phyloP scores from a whole-genome alignment of 192 early-diverging fungal genomes.

The Polychytrium aggregatum region DNA sequence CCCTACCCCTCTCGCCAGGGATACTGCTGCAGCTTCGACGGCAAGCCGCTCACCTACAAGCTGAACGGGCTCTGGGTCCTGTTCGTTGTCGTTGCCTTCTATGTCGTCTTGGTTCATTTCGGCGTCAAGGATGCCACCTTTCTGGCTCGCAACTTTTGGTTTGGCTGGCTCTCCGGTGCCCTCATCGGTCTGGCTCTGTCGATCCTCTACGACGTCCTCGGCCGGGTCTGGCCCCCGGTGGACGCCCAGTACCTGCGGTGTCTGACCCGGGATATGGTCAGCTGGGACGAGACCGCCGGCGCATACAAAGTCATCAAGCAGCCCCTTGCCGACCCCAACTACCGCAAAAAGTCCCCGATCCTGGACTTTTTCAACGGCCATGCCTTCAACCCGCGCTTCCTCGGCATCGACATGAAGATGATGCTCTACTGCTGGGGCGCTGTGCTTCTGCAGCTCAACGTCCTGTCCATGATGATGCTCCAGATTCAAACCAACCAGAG shows the following conservation, averaged over 20 bases:
- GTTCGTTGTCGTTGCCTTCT: too few species aligned
- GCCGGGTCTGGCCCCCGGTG: conserved; percentile 1
- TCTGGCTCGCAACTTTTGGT: too few species aligned
- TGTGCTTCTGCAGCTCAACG: conserved; percentile 12
- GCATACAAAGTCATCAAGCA: too few species aligned
- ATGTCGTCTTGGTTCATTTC: too few species aligned
- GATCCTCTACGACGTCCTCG: conserved; percentile 3
- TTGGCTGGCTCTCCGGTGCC: too few species aligned
- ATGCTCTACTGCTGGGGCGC: conserved; percentile 15
- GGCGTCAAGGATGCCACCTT: too few species aligned
- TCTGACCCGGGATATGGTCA: conserved; percentile 9
- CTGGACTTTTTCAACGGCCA: conserved; percentile 13
- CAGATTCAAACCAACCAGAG: conserved; percentile 4
- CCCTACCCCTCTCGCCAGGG: too few species aligned
- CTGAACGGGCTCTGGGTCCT: too few species aligned
- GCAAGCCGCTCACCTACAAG: too few species aligned
- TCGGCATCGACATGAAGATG: conserved; percentile 17
- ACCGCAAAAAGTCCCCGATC: conserved; percentile 1
- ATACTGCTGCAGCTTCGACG: too few species aligned
- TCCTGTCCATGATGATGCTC: conserved; percentile 2
- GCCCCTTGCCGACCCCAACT: not conserved
- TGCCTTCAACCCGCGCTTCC: conserved; percentile 11
- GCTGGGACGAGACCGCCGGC: not conserved
- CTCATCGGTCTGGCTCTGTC: too few species aligned
- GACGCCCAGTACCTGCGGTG: conserved; percentile 12